phyloP scores from a whole-genome alignment of 2,329 filamentous ascomycete species.

The Botrytis fabae region DNA sequence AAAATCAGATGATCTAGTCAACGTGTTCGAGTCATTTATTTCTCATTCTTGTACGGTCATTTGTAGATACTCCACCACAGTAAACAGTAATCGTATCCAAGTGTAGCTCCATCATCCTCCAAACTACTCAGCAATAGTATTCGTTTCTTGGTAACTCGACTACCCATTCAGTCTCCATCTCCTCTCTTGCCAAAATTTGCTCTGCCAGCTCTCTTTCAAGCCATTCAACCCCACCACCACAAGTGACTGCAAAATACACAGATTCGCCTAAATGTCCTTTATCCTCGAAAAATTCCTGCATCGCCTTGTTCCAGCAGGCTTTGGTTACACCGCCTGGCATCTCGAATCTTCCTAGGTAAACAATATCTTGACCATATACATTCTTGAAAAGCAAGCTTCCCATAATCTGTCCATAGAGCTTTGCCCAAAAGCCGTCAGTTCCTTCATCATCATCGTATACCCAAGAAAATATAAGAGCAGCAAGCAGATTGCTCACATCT shows the following conservation, averaged over 20 bases:
- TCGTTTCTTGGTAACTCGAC: conserved; percentile 6
- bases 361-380: not conserved
- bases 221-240: not conserved
- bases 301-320: not conserved
- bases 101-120: not conserved
- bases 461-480: not conserved
- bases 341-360: not conserved
- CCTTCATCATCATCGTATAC: not conserved
- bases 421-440: not conserved
- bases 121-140: not conserved
- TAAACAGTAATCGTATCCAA: not conserved
- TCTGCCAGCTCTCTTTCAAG: not conserved
- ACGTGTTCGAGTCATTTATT: not conserved
- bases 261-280: not conserved
- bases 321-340: not conserved
- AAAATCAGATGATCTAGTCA: not conserved
- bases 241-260: not conserved
- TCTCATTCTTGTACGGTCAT: not conserved
- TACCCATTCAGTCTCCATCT: not conserved
- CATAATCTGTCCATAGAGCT: not conserved
- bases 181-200: not conserved
- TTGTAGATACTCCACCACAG: not conserved
- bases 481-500: not conserved
- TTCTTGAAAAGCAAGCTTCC: not conserved
- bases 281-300: not conserved